These are phyloP conservation scores for Aureobasidium sp. DNA, from an alignment of 2,329 filamentous ascomycete species.

Conservation along the genomic window DNA sequence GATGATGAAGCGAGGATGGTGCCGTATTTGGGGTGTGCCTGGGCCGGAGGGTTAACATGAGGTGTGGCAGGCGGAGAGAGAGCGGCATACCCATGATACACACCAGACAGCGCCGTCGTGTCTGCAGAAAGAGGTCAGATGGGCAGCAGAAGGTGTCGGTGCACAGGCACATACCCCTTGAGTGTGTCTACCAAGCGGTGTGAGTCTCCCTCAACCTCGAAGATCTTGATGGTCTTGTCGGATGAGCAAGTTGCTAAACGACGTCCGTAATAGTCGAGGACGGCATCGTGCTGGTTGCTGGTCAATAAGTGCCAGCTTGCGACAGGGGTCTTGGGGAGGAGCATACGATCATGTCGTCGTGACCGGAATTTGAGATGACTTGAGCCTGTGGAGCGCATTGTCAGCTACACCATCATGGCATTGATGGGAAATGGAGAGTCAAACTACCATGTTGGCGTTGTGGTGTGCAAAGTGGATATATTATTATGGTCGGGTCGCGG, in stretches of 20 bases:
- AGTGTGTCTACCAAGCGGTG: constrained; percentile 87
- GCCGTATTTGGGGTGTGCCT: constrained; percentile 94
- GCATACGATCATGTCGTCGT: constrained; percentile 99
- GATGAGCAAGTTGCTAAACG: constrained; percentile 95
- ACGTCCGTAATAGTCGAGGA: constrained; percentile 96
- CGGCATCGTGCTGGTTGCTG: constrained; percentile 75
- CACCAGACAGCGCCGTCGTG: constrained; percentile 98
- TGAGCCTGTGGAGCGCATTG: constrained; percentile 47
- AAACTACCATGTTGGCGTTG: constrained; percentile 11
- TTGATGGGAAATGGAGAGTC: neutral
- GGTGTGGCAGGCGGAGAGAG: neutral
- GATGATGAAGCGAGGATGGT: constrained; percentile 92
- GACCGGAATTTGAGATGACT: constrained; percentile 75
- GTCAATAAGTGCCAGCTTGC: neutral
- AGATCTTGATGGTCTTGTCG: constrained; percentile 98
- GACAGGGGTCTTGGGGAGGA: constrained; percentile 8
- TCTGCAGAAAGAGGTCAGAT: constrained; percentile 37
- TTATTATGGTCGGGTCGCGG: constrained; percentile 1
- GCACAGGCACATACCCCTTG: constrained; percentile 61
- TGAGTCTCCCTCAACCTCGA: constrained; percentile 89
- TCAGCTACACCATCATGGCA: neutral
- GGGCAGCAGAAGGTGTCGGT: neutral
- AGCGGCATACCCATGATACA: constrained; percentile 65
- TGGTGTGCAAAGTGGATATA: constrained; percentile 11
- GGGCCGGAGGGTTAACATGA: constrained; percentile 1